Percentiles rank a stretch among this genome's conserved stretches.
Conservation (phyloP, 2,329 filamentous ascomycete genomes). For the Ophiostoma piceae region DNA sequence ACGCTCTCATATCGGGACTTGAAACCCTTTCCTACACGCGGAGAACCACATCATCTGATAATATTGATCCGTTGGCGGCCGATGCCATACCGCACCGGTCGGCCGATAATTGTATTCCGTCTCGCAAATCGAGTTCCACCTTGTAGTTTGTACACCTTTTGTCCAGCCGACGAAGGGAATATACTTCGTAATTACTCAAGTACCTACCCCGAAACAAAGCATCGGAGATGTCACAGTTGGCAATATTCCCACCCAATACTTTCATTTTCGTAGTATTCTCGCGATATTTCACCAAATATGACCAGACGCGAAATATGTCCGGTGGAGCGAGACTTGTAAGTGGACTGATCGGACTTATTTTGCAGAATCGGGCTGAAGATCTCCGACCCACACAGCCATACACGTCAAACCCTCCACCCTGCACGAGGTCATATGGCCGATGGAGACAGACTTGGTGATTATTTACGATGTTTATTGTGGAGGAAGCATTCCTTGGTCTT, state of each 20-base stretch:
- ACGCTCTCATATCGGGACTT: neutral
- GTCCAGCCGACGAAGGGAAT: neutral
- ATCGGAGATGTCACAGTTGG: neutral
- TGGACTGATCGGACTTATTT: neutral
- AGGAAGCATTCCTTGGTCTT: neutral
- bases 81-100: neutral
- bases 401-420: neutral
- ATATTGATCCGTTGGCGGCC: neutral
- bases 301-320: neutral
- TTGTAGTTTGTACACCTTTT: neutral
- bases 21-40: neutral
- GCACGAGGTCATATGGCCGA: neutral
- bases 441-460: conserved; percentile 8
- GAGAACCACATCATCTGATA: neutral
- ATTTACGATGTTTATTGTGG: neutral
- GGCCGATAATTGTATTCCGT: neutral
- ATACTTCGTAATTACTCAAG: neutral
- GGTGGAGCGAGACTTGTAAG: neutral
- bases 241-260: neutral
- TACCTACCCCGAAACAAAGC: neutral
- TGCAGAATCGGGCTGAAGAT: neutral
- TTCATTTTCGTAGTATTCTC: neutral
- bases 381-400: conserved; percentile 4
- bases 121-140: neutral
- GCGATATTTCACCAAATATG: neutral